Percentiles rank a stretch among this genome's conserved stretches.
These are phyloP conservation scores for Amborella trichopoda DNA, from an alignment of 164 flowering plant species.

Conservation along the genomic window DNA sequence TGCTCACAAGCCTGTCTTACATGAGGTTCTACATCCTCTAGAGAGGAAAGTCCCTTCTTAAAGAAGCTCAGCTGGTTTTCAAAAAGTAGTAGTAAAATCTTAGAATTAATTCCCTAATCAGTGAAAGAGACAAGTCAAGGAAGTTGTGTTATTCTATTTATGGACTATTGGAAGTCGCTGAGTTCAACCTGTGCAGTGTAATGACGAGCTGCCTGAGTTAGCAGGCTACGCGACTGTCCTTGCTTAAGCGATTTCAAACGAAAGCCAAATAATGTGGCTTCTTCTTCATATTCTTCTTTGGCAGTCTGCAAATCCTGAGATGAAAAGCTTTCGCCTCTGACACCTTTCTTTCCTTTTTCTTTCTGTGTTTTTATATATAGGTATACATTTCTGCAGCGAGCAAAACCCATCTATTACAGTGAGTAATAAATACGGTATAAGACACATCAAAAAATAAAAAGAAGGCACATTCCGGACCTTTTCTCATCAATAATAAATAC, in stretches of 20 bases:
- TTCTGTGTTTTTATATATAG: slow-evolving; percentile 42
- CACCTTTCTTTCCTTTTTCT: slow-evolving; percentile 55
- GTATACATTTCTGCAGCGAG: slow-evolving; percentile 37
- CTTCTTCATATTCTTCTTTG: slow-evolving; percentile 71
- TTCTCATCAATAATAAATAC: slow-evolving; percentile 4
- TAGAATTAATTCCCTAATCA: neutral
- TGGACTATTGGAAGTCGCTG: too few species aligned
- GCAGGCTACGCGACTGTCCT: slow-evolving; percentile 85
- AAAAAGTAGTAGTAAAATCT: slow-evolving; percentile 5
- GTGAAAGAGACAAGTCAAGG: neutral
- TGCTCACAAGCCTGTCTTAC: slow-evolving; percentile 47
- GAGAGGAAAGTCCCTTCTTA: slow-evolving; percentile 52
- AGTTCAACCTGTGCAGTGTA: slow-evolving; percentile 86
- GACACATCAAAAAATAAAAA: neutral
- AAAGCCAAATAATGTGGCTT: slow-evolving; percentile 71
- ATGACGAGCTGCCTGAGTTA: slow-evolving; percentile 92
- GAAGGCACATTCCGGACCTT: slow-evolving; percentile 37
- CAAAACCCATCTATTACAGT: neutral
- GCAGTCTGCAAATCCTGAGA: slow-evolving; percentile 50
- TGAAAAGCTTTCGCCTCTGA: slow-evolving; percentile 38
- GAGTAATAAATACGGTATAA: neutral
- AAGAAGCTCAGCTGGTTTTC: slow-evolving; percentile 62
- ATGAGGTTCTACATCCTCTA: slow-evolving; percentile 75
- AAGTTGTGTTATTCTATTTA: neutral
- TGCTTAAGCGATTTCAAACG: slow-evolving; percentile 80